Percentiles rank a stretch among this genome's conserved stretches.
Evolutionary conservation across 202 grass and related monocot species (phyloP).

Genomic region (Panicum virgatum): DNA sequence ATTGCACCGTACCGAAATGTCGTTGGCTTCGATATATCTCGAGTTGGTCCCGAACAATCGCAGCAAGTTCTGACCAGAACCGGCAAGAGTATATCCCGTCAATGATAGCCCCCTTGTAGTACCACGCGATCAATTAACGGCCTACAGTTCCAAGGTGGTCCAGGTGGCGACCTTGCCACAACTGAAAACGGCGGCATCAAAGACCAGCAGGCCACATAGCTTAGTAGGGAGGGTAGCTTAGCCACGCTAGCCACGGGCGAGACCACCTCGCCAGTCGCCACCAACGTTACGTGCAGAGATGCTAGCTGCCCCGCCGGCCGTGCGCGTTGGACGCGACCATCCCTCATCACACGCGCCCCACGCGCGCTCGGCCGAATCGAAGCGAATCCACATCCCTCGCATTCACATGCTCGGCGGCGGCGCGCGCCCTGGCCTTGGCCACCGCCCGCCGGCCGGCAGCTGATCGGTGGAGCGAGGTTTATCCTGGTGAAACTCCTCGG

Average conservation of each 20-base stretch:
- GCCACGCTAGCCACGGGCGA: neutral
- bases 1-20: neutral
- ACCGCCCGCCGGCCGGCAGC: no score
- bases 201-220: neutral
- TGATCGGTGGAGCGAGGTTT: no score
- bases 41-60: neutral
- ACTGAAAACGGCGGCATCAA: constrained; percentile 1
- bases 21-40: neutral
- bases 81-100: neutral
- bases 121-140: neutral
- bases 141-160: constrained; percentile 5
- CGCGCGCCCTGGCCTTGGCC: no score
- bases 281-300: neutral
- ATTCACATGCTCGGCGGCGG: no score
- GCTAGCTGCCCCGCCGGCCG: neutral
- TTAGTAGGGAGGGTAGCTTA: neutral
- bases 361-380: neutral
- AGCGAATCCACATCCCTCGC: no score
- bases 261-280: neutral
- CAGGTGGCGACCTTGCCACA: neutral
- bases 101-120: neutral
- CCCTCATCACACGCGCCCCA: neutral
- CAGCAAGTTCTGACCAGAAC: neutral
- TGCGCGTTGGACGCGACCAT: neutral
- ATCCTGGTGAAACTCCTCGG: no score